phyloP scores from a whole-genome alignment of 164 flowering plant genomes.

The Hamamelis virginiana region DNA sequence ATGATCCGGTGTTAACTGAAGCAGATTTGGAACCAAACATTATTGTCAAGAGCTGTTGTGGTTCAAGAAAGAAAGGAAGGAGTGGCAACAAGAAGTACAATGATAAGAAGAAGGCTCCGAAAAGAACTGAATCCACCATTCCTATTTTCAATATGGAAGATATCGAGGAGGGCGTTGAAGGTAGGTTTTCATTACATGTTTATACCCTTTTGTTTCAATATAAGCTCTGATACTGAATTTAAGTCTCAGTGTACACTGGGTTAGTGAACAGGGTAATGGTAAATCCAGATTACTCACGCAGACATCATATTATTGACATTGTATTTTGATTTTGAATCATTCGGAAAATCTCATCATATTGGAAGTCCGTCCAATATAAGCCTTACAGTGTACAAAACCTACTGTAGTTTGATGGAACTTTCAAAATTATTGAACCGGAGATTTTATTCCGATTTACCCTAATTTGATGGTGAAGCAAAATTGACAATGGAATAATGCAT shows the following conservation, averaged over 20 bases:
- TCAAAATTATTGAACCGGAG: too few relatives aligned
- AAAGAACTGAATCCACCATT: slow-evolving; percentile 77
- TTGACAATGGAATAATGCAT: too few relatives aligned
- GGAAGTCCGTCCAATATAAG: too few relatives aligned
- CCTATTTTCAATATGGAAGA: slow-evolving; percentile 96
- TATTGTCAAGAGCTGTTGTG: slow-evolving; percentile 86
- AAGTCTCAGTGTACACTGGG: background rate
- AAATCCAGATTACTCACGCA: too few relatives aligned
- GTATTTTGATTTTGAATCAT: too few relatives aligned
- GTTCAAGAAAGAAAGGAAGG: slow-evolving; percentile 81
- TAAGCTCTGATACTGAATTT: background rate
- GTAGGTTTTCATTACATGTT: slow-evolving; percentile 28
- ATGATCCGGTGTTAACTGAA: slow-evolving; percentile 90
- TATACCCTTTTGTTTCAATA: background rate
- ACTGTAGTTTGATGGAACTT: too few relatives aligned
- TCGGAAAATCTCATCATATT: too few relatives aligned
- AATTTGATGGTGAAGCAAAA: too few relatives aligned
- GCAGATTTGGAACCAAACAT: slow-evolving; percentile 94
- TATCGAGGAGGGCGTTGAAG: slow-evolving; percentile 95
- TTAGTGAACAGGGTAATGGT: background rate
- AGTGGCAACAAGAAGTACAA: slow-evolving; percentile 61
- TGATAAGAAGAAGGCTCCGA: slow-evolving; percentile 67
- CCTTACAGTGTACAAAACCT: too few relatives aligned
- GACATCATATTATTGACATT: too few relatives aligned
- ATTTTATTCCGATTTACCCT: too few relatives aligned